Conservation (phyloP, 2,329 filamentous ascomycete species). For the Mycosphaerella arachidis region DNA sequence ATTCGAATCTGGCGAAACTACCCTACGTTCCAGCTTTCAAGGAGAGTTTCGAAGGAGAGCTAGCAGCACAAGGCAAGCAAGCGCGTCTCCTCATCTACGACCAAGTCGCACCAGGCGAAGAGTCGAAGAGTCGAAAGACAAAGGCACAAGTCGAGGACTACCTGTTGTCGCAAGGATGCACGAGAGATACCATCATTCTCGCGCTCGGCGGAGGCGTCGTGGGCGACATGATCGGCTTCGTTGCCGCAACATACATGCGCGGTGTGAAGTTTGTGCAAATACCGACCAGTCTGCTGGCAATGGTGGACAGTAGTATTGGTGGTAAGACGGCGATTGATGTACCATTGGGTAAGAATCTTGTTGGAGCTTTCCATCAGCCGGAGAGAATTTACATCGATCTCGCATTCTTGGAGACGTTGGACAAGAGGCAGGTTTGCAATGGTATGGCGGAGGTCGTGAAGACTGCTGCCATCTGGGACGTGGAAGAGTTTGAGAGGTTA, state of each 20-base stretch:
- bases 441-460: slow-evolving; percentile 88
- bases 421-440: slow-evolving; percentile 90
- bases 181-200: slow-evolving; percentile 89
- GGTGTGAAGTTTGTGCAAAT: slow-evolving; percentile 95
- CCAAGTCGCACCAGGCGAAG: slow-evolving; percentile 83
- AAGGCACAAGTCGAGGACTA: slow-evolving; percentile 97
- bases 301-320: slow-evolving; percentile 98
- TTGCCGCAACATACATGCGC: slow-evolving; percentile 97
- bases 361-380: slow-evolving; percentile 96
- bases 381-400: slow-evolving; percentile 91
- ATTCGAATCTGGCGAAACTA: slow-evolving; percentile 78
- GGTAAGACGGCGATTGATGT: slow-evolving; percentile 98
- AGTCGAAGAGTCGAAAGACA: slow-evolving; percentile 85
- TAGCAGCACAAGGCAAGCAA: slow-evolving; percentile 35
- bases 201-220: slow-evolving; percentile 95
- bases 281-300: slow-evolving; percentile 86
- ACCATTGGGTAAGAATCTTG: slow-evolving; percentile 89
- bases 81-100: slow-evolving; percentile 81
- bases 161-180: slow-evolving; percentile 89
- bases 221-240: slow-evolving; percentile 95
- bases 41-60: slow-evolving; percentile 53
- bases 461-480: slow-evolving; percentile 94
- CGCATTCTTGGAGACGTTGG: slow-evolving; percentile 83
- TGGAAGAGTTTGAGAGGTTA: slow-evolving; percentile 75
- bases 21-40: slow-evolving; percentile 73